Conservation (phyloP, 305 asterid genomes). For the Striga hermonthica region DNA sequence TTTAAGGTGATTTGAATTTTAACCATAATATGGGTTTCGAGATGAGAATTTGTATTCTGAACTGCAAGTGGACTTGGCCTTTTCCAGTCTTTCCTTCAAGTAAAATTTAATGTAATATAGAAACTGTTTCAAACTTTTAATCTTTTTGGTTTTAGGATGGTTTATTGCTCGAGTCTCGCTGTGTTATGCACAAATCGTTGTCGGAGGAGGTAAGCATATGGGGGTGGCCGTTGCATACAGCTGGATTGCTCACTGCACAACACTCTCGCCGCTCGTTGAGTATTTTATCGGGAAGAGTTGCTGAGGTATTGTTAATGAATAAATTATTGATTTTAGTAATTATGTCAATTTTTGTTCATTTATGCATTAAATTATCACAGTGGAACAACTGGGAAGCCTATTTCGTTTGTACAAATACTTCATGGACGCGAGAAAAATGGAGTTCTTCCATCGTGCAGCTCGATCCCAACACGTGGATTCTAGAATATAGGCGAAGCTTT, state of each 20-base stretch:
- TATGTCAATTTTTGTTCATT: not conserved
- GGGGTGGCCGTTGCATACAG: conserved; percentile 92
- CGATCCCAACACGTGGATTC: conserved; percentile 79
- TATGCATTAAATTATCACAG: conserved; percentile 34
- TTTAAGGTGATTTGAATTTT: too few species aligned
- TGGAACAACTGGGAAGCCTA: conserved; percentile 54
- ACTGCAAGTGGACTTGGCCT: not conserved
- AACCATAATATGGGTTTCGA: too few species aligned
- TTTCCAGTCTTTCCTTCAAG: too few species aligned
- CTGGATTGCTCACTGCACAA: conserved; percentile 73
- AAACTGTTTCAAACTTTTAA: not conserved
- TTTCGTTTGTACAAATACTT: conserved; percentile 36
- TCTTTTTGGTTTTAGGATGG: conserved; percentile 46
- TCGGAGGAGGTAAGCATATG: conserved; percentile 73
- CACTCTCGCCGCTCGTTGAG: conserved; percentile 51
- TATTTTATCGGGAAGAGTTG: conserved; percentile 64
- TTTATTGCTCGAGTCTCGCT: conserved; percentile 51
- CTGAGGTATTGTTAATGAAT: conserved; percentile 44
- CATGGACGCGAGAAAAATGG: conserved; percentile 74
- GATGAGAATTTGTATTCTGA: not conserved
- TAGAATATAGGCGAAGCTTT: conserved; percentile 56
- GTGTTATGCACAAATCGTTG: conserved; percentile 55
- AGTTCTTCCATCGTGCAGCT: conserved; percentile 61
- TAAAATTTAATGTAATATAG: too few species aligned
- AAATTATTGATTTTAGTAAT: not conserved